A percentile compares a stretch with the other conserved stretches of the same genome.
Evolutionary conservation across 2,329 filamentous ascomycete species (phyloP).

Genomic region (Bipolaris gigantea): DNA sequence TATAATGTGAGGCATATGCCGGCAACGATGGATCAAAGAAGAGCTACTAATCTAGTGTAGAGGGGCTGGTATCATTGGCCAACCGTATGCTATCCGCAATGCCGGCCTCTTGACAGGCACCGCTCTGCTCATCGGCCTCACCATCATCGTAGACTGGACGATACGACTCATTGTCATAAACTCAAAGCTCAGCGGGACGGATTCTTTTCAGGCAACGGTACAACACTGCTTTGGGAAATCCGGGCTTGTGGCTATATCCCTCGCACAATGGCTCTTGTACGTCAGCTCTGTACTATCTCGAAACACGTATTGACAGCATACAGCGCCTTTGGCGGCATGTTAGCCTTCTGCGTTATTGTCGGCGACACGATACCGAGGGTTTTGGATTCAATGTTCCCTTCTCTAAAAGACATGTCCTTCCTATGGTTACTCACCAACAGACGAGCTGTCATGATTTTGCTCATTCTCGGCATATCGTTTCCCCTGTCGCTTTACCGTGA

Average conservation of each 20-base stretch:
- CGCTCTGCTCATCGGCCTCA: constrained; percentile 75
- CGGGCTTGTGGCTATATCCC: constrained; percentile 82
- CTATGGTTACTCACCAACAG: constrained; percentile 81
- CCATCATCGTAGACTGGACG: constrained; percentile 92
- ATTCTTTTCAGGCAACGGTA: constrained; percentile 94
- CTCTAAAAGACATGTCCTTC: constrained; percentile 70
- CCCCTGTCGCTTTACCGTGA: constrained; percentile 92
- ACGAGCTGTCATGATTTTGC: constrained; percentile 82
- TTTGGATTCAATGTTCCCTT: constrained; percentile 77
- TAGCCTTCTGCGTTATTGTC: constrained; percentile 96
- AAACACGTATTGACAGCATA: constrained; percentile 23
- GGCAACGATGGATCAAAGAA: neutral
- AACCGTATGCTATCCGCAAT: constrained; percentile 94
- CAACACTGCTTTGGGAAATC: constrained; percentile 90
- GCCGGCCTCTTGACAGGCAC: constrained; percentile 83
- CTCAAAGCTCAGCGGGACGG: constrained; percentile 90
- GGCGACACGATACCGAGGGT: constrained; percentile 96
- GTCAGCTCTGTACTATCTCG: constrained; percentile 18
- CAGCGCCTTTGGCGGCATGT: constrained; percentile 93
- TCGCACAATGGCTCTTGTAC: constrained; percentile 93
- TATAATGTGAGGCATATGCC: constrained; percentile 65
- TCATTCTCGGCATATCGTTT: constrained; percentile 82
- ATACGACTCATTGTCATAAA: constrained; percentile 97
- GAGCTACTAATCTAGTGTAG: constrained; percentile 32
- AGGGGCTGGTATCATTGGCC: constrained; percentile 70